Evolutionary conservation across 1,139 yeast species (phyloP), one percentile per base, ranked within the genome.

Genomic region (Blastobotrys aristatus): DNA sequence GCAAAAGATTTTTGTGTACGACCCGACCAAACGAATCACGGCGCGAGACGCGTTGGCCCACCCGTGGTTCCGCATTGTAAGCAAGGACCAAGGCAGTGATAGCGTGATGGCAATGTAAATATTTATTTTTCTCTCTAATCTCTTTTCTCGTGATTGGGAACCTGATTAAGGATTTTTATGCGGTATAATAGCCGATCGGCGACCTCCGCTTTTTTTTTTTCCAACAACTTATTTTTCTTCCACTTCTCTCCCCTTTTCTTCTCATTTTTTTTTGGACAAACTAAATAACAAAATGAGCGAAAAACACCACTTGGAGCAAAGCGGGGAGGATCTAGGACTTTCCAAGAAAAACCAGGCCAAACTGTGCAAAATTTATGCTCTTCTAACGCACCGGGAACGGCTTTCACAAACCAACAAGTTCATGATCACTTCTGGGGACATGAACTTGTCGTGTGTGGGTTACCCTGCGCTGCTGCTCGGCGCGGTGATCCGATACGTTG

Each of bases 31-130:
- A 53, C 77, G 98, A 66, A 82, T 89, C 50, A 76, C 81, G 42
- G 90, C 96, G 0, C 77, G 80, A 51, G 80, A 80, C 37, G 87
- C 95, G 18, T 72, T 89, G 48, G 71, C 71, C 38, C 97, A 92
- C 67, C 94, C 94, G 13, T 75, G 71, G 70, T 55, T 69, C 51
- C 40, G 40, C 26, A 44, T 48, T 27, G 27, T 44, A n/a, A 48
- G 56, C 32, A 31, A 31, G 18, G 57, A 55, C 35, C 53, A 52
- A 31, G 58, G 57, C 2, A 20, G 26, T 13, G 31, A 20, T 11
- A 31, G 32, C n/a, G 36, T 47, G 13, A 22, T 43, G 26, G 32
- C 46, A 11, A 2, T 8, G 21, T 42, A 13, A 30, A 13, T 43
- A 32, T 32, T 48, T 27, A 43, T 37, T n/a, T n/a, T 17, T 30